phyloP scores from a whole-genome alignment of 2,329 filamentous ascomycete genomes.

The Tolypocladium sp. region DNA sequence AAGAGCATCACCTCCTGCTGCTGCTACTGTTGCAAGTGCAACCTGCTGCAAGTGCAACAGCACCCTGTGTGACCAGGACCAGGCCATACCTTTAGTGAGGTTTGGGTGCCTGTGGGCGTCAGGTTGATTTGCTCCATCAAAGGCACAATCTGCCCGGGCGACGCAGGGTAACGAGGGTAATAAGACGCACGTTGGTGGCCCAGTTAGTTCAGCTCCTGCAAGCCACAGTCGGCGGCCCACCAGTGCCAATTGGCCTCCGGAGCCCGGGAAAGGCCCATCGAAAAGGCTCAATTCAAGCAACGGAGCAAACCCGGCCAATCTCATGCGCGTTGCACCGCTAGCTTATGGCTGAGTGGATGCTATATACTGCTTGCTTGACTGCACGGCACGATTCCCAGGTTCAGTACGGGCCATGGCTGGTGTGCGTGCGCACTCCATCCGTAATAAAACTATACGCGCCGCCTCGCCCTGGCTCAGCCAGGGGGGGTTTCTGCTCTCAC shows the following conservation, averaged over 20 bases:
- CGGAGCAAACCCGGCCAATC: neutral
- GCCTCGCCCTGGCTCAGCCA: neutral
- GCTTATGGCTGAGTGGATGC: constrained; percentile 7
- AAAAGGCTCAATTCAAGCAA: constrained; percentile 1
- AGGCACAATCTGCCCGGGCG: neutral
- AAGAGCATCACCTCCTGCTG: too few relatives aligned
- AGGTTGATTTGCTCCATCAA: neutral
- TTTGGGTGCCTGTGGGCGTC: neutral
- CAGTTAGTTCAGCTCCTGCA: constrained; percentile 25
- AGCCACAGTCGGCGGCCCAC: constrained; percentile 13
- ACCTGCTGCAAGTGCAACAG: too few relatives aligned
- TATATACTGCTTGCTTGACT: constrained; percentile 1
- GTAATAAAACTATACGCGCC: constrained; percentile 3
- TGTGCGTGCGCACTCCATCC: neutral
- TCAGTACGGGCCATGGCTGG: neutral
- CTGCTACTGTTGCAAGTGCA: too few relatives aligned
- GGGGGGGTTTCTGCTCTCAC: neutral
- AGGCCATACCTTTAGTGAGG: too few relatives aligned
- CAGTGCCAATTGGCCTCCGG: constrained; percentile 12
- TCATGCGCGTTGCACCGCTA: constrained; percentile 2
- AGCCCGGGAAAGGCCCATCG: neutral
- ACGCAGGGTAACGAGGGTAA: too few relatives aligned
- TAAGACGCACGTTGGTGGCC: neutral
- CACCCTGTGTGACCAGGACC: too few relatives aligned
- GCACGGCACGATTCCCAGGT: neutral